Conservation (phyloP, 2,329 filamentous ascomycete species). For the Kalaharituber pfeilii region DNA sequence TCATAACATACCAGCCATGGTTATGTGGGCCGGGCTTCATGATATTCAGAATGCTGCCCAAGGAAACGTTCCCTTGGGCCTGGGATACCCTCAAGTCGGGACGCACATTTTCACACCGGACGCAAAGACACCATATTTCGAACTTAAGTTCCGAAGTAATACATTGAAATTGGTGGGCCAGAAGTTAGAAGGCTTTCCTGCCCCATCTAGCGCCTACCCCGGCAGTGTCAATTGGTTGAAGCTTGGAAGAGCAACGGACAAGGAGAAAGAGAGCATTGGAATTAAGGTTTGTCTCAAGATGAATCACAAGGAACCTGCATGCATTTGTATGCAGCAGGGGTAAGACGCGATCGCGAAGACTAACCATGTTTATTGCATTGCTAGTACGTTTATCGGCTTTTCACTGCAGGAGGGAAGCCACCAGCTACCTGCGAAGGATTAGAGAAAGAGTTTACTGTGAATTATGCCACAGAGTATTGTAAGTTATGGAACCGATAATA, state of each 20-base stretch:
- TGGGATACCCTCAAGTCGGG: constrained; percentile 32
- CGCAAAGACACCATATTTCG: constrained; percentile 57
- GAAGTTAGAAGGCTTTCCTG: constrained; percentile 26
- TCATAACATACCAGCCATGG: neutral
- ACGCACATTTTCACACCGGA: constrained; percentile 71
- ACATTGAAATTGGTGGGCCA: constrained; percentile 10
- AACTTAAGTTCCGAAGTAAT: constrained; percentile 39
- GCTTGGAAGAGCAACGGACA: constrained; percentile 36
- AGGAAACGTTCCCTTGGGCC: neutral
- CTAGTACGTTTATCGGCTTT: constrained; percentile 58
- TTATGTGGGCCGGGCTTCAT: neutral
- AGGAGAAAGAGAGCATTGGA: constrained; percentile 18
- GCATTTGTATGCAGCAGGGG: too few relatives aligned
- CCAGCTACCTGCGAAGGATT: constrained; percentile 47
- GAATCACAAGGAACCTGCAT: too few relatives aligned
- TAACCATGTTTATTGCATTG: neutral
- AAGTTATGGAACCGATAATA: neutral
- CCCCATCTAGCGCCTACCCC: constrained; percentile 43
- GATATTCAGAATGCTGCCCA: neutral
- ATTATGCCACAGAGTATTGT: constrained; percentile 64
- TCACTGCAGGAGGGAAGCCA: constrained; percentile 64
- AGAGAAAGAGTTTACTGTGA: constrained; percentile 34
- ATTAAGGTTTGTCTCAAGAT: neutral
- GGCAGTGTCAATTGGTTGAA: constrained; percentile 67
- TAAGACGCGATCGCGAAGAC: too few relatives aligned